These are phyloP conservation scores for Capronia coronata DNA, from an alignment of 2,329 filamentous ascomycete genomes.

Conservation along the genomic window DNA sequence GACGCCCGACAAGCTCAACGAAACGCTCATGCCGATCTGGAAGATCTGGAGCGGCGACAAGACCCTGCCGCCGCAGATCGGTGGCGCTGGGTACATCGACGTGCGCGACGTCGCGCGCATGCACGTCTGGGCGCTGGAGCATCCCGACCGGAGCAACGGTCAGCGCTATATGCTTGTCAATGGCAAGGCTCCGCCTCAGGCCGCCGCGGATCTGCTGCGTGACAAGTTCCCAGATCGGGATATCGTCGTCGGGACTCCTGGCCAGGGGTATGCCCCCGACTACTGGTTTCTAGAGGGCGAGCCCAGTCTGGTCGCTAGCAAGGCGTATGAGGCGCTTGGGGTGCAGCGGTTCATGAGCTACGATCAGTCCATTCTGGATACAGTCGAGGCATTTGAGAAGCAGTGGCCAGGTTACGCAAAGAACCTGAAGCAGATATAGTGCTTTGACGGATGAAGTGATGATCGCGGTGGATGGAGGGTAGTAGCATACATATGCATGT, in stretches of 20 bases:
- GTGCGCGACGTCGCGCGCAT: slow-evolving; percentile 28
- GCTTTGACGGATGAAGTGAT: no score
- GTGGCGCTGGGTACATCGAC: slow-evolving; percentile 26
- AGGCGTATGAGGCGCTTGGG: slow-evolving; percentile 23
- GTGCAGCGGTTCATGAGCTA: slow-evolving; percentile 23
- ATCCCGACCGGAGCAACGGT: slow-evolving; percentile 22
- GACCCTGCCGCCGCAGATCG: slow-evolving; percentile 24
- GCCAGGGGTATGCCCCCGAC: slow-evolving; percentile 20
- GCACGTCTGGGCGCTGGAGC: slow-evolving; percentile 26
- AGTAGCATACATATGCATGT: no score
- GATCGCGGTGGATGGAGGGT: no score
- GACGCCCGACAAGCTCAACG: slow-evolving; percentile 23
- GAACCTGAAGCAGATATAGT: slow-evolving; percentile 14
- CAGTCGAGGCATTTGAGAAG: slow-evolving; percentile 24
- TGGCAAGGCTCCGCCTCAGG: slow-evolving; percentile 28
- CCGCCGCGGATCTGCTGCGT: slow-evolving; percentile 25
- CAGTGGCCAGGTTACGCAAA: slow-evolving; percentile 22
- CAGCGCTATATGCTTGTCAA: slow-evolving; percentile 24
- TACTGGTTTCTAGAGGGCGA: slow-evolving; percentile 20
- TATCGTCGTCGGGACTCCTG: slow-evolving; percentile 24
- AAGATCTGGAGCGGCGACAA: slow-evolving; percentile 21
- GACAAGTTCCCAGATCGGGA: slow-evolving; percentile 18
- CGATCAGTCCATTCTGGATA: slow-evolving; percentile 25
- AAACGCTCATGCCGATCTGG: slow-evolving; percentile 27
- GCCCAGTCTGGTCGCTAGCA: slow-evolving; percentile 15